phyloP scores from a whole-genome alignment of 345 rosid genomes.

The Eucalyptus leucophloia region DNA sequence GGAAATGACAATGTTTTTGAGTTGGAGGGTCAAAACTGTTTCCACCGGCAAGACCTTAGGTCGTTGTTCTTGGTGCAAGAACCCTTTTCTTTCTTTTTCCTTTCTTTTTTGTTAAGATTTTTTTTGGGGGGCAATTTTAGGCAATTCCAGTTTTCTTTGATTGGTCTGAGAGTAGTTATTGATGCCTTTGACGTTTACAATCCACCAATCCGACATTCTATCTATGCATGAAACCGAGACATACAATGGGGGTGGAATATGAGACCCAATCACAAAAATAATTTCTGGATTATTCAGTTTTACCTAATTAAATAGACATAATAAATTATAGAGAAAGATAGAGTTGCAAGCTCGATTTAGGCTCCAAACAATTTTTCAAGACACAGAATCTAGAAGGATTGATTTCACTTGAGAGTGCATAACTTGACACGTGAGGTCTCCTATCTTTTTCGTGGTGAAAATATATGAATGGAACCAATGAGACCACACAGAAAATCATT shows the following conservation, averaged over 20 bases:
- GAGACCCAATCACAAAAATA: not conserved
- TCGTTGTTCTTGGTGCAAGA: not conserved
- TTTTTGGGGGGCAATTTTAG: not conserved
- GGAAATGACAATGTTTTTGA: not conserved
- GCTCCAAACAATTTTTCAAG: not conserved
- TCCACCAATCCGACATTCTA: not conserved
- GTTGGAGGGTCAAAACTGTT: not conserved
- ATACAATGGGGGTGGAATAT: not conserved
- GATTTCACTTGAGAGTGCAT: not conserved
- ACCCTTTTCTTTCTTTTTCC: not conserved
- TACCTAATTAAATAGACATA: not conserved
- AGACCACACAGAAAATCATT: not conserved
- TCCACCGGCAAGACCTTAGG: not conserved
- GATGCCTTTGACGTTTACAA: not conserved
- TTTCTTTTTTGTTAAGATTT: not conserved
- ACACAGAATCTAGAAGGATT: not conserved
- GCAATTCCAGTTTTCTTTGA: not conserved
- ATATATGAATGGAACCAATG: not conserved
- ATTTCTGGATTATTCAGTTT: not conserved
- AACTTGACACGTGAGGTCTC: not conserved
- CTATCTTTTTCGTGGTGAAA: not conserved
- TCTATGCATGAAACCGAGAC: not conserved
- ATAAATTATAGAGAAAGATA: not conserved
- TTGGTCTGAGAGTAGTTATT: not conserved
- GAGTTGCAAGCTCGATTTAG: not conserved